Evolutionary conservation across 305 asterid genomes (phyloP).

Genomic region (Fraxinus baroniana): DNA sequence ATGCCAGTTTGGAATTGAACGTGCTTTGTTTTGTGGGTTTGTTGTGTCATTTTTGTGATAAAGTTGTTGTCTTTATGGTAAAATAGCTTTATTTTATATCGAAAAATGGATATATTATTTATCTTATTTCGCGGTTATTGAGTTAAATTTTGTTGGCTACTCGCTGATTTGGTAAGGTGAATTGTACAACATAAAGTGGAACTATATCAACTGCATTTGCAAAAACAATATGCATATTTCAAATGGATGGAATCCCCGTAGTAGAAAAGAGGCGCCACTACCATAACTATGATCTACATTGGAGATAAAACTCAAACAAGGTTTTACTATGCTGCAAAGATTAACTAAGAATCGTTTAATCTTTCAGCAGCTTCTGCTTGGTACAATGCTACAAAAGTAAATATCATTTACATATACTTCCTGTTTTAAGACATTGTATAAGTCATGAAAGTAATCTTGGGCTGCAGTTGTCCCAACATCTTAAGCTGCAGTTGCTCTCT

Average conservation of each 20-base stretch:
- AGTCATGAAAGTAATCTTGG: neutral
- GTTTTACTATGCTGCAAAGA: neutral
- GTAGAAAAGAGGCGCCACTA: no score
- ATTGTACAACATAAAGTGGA: neutral
- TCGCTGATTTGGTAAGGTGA: neutral
- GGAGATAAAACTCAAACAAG: neutral
- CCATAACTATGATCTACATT: neutral
- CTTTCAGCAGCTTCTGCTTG: slow-evolving; percentile 28
- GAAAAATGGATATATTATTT: slow-evolving; percentile 7
- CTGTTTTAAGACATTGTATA: neutral
- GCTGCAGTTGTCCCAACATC: neutral
- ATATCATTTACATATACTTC: neutral
- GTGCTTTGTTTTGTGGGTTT: slow-evolving; percentile 17
- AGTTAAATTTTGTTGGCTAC: neutral
- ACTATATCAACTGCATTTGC: neutral
- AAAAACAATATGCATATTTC: neutral
- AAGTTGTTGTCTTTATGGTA: slow-evolving; percentile 9
- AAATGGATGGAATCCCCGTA: neutral
- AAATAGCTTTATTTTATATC: no score
- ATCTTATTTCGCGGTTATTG: neutral
- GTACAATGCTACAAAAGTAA: slow-evolving; percentile 16
- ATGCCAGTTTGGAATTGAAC: slow-evolving; percentile 19
- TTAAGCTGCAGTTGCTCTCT: neutral
- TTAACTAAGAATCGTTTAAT: neutral
- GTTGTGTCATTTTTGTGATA: slow-evolving; percentile 17